Percentiles rank a stretch among this genome's conserved stretches.
Conservation (phyloP, 1,284 basidiomycete genomes). For the Tylopilus sp. region DNA sequence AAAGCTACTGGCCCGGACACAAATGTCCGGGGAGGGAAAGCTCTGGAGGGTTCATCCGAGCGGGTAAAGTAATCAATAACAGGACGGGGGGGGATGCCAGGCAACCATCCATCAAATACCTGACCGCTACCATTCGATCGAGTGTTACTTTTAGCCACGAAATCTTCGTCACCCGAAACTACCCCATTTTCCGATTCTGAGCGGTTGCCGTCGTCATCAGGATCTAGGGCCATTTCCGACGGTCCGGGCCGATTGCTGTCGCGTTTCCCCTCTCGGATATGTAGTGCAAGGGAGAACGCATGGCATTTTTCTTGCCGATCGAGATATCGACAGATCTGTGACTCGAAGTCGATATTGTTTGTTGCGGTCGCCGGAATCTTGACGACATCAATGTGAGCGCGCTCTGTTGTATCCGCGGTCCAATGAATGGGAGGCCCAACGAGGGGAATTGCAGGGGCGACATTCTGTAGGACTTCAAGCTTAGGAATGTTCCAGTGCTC, state of each 20-base stretch:
- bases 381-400: constrained; percentile 38
- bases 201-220: no score
- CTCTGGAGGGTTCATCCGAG: not conserved
- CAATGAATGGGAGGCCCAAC: constrained; percentile 42
- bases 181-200: no score
- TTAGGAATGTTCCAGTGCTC: constrained; percentile 29
- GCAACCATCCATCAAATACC: no score
- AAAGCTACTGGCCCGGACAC: constrained; percentile 28
- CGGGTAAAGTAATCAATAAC: not conserved
- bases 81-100: no score
- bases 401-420: constrained; percentile 30
- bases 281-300: constrained; percentile 35
- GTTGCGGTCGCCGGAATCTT: constrained; percentile 36
- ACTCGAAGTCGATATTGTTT: no score
- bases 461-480: constrained; percentile 46
- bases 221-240: no score
- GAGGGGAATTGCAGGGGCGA: constrained; percentile 35
- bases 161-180: no score
- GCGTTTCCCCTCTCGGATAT: no score
- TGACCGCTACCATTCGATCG: no score
- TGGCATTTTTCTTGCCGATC: constrained; percentile 38
- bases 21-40: constrained; percentile 31
- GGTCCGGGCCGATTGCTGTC: no score
- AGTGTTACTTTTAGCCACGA: no score
- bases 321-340: constrained; percentile 45